Evolutionary conservation across 805 yeast genomes (phyloP), one percentile per base, ranked within the genome.

Genomic region (Myxozyma kluyveri): DNA sequence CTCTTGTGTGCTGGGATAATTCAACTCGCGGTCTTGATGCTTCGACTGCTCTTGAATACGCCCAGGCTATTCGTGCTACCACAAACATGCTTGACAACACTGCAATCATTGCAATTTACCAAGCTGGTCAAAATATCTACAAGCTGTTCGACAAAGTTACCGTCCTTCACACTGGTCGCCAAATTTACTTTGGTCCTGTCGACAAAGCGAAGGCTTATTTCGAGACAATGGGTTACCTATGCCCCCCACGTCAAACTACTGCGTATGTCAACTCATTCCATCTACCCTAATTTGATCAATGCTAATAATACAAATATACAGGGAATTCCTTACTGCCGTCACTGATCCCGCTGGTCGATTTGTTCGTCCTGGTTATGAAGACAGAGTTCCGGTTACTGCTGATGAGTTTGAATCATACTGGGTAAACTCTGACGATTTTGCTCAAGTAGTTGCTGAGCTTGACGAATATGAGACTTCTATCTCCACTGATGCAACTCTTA

Each of bases 1-100:
- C 67, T 38, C 42, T 79, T 41, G 80, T 78, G 61, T 76, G 80
- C 66, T 79, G 83, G 83, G 83, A 82, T 72, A 82, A 82, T 62
- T 77, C 86, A 14, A 82, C 86, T 18, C 77, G 87, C 70, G 87
- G 87, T 63, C 75, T 82, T 59, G 87, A 82, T 69, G 72, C 86
- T 10, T 84, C 86, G 27, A 81, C 85, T 44, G 87, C 87, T 26
- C 71, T 80, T 62, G 86, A 82, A 63, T 82, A 81, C 62, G 72
- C 79, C 50, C 70, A 76, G 57, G 81, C 83, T 21, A 70, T 82
- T 58, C 81, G 79, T 63, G 72, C 80, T 0, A 72, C 81, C 2
- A 80, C 85, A 19, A 63, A 57, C 10, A 66, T 81, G 36, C 62
- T 71, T 41, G 72, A 75, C 7, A 71, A 75, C 17, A 73, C 83